These are phyloP conservation scores for Phytopythium delawarense DNA, from an alignment of 352 stramenopile species.

Conservation along the genomic window DNA sequence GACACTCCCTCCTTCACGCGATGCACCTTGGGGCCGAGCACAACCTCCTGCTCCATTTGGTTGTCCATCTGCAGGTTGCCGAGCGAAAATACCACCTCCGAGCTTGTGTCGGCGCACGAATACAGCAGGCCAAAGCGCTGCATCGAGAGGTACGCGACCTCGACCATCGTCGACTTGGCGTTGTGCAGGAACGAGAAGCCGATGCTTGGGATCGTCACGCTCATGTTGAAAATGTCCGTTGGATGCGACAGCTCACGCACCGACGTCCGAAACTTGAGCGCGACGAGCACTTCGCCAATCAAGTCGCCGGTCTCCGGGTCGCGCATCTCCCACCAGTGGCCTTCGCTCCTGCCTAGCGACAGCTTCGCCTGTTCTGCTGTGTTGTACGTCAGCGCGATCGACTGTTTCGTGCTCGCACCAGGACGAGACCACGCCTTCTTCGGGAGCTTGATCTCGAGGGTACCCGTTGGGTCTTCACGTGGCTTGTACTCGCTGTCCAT, in stretches of 20 bases:
- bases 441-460: slow-evolving; percentile 80
- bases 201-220: slow-evolving; percentile 75
- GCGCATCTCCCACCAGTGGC: slow-evolving; percentile 83
- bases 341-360: slow-evolving; percentile 66
- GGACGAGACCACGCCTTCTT: slow-evolving; percentile 80
- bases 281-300: slow-evolving; percentile 76
- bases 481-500: slow-evolving; percentile 21
- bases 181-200: slow-evolving; percentile 84
- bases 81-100: slow-evolving; percentile 75
- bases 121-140: slow-evolving; percentile 77
- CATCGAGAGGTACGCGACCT: slow-evolving; percentile 86
- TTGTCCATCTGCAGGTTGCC: slow-evolving; percentile 90
- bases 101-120: slow-evolving; percentile 71
- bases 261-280: slow-evolving; percentile 76
- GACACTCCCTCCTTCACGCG: slow-evolving; percentile 85
- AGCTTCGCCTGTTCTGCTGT: slow-evolving; percentile 66
- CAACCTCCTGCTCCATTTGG: slow-evolving; percentile 85
- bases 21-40: slow-evolving; percentile 78
- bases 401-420: slow-evolving; percentile 56
- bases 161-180: slow-evolving; percentile 72
- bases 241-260: slow-evolving; percentile 46
- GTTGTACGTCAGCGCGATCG: slow-evolving; percentile 76
- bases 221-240: slow-evolving; percentile 70
- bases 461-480: slow-evolving; percentile 31
- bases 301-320: slow-evolving; percentile 70